Evolutionary conservation across 257 asterid genomes (phyloP), one percentile per base, ranked within the genome.

Genomic region (Fraxinus anomala): DNA sequence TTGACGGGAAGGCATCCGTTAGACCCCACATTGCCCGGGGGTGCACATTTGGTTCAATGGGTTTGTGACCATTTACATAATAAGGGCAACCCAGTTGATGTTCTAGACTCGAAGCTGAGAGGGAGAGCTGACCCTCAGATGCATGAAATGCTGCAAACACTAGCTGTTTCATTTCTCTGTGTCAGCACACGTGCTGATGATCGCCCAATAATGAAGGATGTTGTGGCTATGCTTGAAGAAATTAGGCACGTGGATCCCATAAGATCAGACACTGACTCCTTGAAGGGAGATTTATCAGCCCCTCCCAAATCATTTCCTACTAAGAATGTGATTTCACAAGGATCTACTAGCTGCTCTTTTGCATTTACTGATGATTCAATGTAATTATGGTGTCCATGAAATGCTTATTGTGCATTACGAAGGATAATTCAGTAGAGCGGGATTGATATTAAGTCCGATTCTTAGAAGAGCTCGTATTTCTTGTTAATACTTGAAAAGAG

Each of bases 1-100:
- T 82, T 95, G 75, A 95, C 99, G 8, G 98, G 99, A 40, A 89
- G 96, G 88, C 99, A 95, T 84, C 99, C 98, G 6, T 54, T 95
- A 71, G 99, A 93, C 84, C 98, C 98, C 4, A 90, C 97, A 0
- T 76, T 95, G 81, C 91, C 98, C 0, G 91, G 98, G 31, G 96
- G 96, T 4, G 88, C 91, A 17, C 92, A 93, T 85, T 72, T 95
- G 84, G 98, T 95, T n/a, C 93, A 91, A 68, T 95, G 99, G 99
- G 91, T 91, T 56, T 92, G 91, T 0, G 89, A 91, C 31, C 94
- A 92, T 36, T 83, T 92, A 85, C 90, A 90, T 51, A 74, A 79
- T 75, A 91, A 88, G 86, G 72, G 63, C 5, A 93, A 95, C 72
- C 93, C 97, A 0, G 83, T 75, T 56, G 94, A 91, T 72, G 86